Base-by-base conservation (phyloP, 2,329 filamentous ascomycete species). In the Diaporthe citriasiana region DNA sequence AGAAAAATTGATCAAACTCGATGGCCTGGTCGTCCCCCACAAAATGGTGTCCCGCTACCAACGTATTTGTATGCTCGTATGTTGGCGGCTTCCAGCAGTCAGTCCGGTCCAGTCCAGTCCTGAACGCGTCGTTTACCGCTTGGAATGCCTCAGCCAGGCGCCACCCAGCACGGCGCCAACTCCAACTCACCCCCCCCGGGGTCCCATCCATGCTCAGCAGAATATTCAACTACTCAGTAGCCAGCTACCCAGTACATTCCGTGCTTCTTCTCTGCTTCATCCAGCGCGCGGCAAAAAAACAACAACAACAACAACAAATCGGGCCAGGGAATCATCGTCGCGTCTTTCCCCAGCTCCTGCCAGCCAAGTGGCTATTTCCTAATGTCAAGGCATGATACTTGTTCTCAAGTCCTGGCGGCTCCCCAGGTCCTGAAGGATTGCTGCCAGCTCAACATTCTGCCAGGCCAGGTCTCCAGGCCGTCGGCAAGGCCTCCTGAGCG, bases 301-400 rank as follows among this genome's bases (percentile, higher is more conserved):
- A 66, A n/a, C n/a, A n/a, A n/a, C n/a, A n/a, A n/a, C n/a, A n/a
- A n/a, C n/a, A n/a, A n/a, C n/a, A 30, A 22, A 40, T 30, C 12
- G 27, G 25, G 27, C 38, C 45, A 71, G 72, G 1, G 38, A 40
- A 12, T 4, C 13, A 13, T 42, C 10, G 40, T 15, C 17, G 40
- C 40, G 13, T 42, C 40, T 40, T 13, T 40, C 10, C 38, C 38
- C 38, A 40, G 38, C 38, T 40, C 38, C 13, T n/a, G n/a, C n/a
- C n/a, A n/a, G n/a, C 40, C 71, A 55, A 66, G 63, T 73, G 65
- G 70, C 73, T 74, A 38, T 57, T 30, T 15, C n/a, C 19, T 56
- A 42, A 9, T 17, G 19, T 22, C 38, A n/a, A 35, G n/a, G 51
- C 45, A 55, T 38, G 4, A 12, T 33, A 40, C 25, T 42, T 19